Conservation (phyloP, 2,329 filamentous ascomycete genomes). For the Emmonsiellopsis sp. region DNA sequence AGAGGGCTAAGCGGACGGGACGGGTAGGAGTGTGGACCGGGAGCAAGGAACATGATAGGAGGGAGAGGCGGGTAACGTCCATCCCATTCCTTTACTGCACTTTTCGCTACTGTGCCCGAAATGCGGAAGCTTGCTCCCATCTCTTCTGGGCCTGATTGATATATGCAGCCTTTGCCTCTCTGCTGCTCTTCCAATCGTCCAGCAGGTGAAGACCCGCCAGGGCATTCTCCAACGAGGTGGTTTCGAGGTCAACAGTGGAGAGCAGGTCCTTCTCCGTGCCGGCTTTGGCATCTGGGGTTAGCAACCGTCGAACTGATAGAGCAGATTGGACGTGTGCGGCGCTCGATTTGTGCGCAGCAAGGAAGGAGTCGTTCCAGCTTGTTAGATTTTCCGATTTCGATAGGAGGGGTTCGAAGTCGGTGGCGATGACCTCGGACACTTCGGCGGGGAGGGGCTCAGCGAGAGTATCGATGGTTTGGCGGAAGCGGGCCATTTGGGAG, state of each 20-base stretch:
- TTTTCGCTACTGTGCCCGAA: slow-evolving; percentile 10
- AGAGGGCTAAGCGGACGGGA: no score
- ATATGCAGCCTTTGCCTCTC: slow-evolving; percentile 42
- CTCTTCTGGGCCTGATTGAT: slow-evolving; percentile 28
- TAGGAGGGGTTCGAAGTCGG: slow-evolving; percentile 55
- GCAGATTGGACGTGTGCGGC: slow-evolving; percentile 54
- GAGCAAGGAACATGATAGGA: no score
- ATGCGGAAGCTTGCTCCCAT: slow-evolving; percentile 32
- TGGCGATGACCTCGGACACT: slow-evolving; percentile 59
- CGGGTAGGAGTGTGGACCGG: no score
- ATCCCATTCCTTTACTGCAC: background rate
- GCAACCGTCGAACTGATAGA: slow-evolving; percentile 48
- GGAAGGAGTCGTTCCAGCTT: slow-evolving; percentile 58
- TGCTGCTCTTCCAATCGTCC: slow-evolving; percentile 41
- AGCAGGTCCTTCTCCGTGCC: slow-evolving; percentile 54
- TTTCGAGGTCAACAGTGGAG: slow-evolving; percentile 45
- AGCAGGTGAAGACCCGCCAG: slow-evolving; percentile 44
- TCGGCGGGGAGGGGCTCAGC: slow-evolving; percentile 53
- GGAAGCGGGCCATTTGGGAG: slow-evolving; percentile 63
- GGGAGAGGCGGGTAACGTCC: background rate
- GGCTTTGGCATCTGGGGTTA: slow-evolving; percentile 48
- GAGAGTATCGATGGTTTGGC: slow-evolving; percentile 48
- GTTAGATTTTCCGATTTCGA: slow-evolving; percentile 48
- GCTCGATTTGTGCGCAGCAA: slow-evolving; percentile 53
- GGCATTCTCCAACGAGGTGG: slow-evolving; percentile 48